Percentiles rank a stretch among this genome's conserved stretches.
phyloP scores from a whole-genome alignment of 768 basidiomycete species.

The Asterophora lycoperdoides region DNA sequence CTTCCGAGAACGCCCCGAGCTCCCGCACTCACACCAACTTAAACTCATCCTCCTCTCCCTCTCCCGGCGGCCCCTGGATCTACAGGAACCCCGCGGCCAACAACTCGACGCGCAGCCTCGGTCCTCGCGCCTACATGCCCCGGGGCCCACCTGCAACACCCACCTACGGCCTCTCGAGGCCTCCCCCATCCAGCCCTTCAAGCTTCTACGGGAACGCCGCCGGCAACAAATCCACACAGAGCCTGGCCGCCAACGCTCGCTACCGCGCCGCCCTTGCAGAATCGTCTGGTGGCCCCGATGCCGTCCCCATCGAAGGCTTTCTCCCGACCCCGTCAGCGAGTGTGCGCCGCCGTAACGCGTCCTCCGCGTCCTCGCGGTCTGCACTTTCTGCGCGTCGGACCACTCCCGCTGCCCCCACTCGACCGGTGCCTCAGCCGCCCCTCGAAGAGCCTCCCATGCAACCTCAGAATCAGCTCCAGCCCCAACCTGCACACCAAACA shows the following conservation, averaged over 20 bases:
- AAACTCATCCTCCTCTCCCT: background rate
- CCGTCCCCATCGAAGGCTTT: background rate
- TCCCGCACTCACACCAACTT: background rate
- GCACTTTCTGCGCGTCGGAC: conserved; percentile 4
- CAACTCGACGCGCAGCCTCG: conserved; percentile 1
- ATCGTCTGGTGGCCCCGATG: background rate
- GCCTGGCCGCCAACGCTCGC: conserved; percentile 7
- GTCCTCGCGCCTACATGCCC: background rate
- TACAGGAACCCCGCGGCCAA: background rate
- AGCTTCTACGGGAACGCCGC: conserved; percentile 5
- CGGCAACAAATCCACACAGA: conserved; percentile 12
- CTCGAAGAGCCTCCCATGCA: too few relatives aligned
- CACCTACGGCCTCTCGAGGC: background rate
- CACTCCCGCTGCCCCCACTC: too few relatives aligned
- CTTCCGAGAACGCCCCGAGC: too few relatives aligned
- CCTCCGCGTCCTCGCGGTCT: conserved; percentile 14
- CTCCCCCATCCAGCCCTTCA: background rate
- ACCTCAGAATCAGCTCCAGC: too few relatives aligned
- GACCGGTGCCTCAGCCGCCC: background rate
- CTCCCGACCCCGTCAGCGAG: background rate
- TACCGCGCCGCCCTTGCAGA: conserved; percentile 1
- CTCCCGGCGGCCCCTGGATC: background rate
- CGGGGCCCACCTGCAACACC: too few relatives aligned
- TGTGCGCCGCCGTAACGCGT: conserved; percentile 12
- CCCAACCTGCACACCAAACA: background rate